Conservation (phyloP, 1,139 yeast species). For the Yamadazyma jaroonii region DNA sequence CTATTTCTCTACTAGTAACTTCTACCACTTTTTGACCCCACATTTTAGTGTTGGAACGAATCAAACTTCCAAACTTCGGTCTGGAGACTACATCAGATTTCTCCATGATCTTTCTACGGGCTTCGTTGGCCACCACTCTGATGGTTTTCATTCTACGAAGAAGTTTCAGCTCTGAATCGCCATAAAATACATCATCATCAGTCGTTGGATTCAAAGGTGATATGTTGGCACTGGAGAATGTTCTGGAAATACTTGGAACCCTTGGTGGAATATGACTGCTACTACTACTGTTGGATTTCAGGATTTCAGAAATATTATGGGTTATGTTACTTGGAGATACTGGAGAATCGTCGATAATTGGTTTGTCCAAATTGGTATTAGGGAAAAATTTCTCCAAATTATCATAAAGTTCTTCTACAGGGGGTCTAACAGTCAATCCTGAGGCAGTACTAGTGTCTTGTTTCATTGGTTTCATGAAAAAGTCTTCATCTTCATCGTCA, state of each 20-base stretch:
- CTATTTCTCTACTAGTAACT: conserved; percentile 73
- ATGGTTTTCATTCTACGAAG: conserved; percentile 71
- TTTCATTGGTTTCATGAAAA: conserved; percentile 26
- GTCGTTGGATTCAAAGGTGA: conserved; percentile 32
- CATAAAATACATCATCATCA: conserved; percentile 36
- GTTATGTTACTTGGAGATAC: conserved; percentile 41
- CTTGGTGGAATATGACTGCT: conserved; percentile 13
- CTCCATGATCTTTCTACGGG: conserved; percentile 54
- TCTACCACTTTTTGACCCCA: conserved; percentile 97
- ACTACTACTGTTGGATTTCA: neutral
- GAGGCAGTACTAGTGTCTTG: neutral
- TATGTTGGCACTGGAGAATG: conserved; percentile 47
- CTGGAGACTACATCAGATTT: conserved; percentile 14
- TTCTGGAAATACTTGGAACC: conserved; percentile 42
- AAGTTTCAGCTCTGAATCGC: conserved; percentile 27
- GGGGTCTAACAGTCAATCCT: conserved; percentile 69
- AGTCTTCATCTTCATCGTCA: conserved; percentile 26
- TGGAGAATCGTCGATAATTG: conserved; percentile 82
- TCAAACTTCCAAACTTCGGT: conserved; percentile 30
- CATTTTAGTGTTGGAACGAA: conserved; percentile 86
- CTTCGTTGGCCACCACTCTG: conserved; percentile 90
- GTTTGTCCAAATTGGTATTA: conserved; percentile 85
- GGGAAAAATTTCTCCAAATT: conserved; percentile 93
- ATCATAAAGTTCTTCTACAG: conserved; percentile 89
- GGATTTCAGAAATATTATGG: neutral